Base-by-base conservation (phyloP, 2,329 filamentous ascomycete genomes). In the Sclerotiophoma versabilis region DNA sequence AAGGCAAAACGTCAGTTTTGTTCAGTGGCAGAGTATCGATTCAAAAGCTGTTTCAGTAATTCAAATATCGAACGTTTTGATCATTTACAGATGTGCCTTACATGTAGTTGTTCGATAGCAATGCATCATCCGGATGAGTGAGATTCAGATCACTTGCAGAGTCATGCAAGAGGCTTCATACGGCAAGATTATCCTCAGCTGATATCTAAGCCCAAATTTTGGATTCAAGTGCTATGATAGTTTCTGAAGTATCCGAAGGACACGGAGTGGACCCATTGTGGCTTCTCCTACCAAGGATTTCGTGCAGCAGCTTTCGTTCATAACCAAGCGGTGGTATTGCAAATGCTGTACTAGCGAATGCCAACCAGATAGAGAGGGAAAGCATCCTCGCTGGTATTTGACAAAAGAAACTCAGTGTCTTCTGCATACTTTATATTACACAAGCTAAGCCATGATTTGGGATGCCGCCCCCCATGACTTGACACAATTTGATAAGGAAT, bases 21-120 rank as follows among this genome's bases (percentile, higher is more conserved):
- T 83, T 83, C 7, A 77, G 70, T 26, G 74, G 78, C 2, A 83
- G 67, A 0, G 77, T 76, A 57, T 83, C 81, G 17, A 83, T 74
- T 63, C 74, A 78, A 57, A 72, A 76, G n/a, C 58, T 64, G n/a
- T 14, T 22, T 42, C 5, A 45, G 10, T 3, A 5, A 22, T 20
- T 10, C 38, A 15, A 19, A 25, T 5, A 17, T 43, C 32, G 3
- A 2, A 22, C 14, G 3, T 3, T 15, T 14, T 19, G 1, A 1
- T 12, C 4, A 15, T 22, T 7, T 17, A 6, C 7, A 34, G 2
- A 14, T 4, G 4, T 7, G 3, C 9, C 30, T 37, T 27, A 48
- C 37, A 82, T 72, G 44, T 77, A 77, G 63, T 82, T 83, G 60
- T 82, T 78, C 2, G 74, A 77, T 6, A 75, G 58, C 5, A 60